Percentiles rank a stretch among this genome's conserved stretches.
Conservation (phyloP, 345 rosid genomes). For the Lepidium aucheri region DNA sequence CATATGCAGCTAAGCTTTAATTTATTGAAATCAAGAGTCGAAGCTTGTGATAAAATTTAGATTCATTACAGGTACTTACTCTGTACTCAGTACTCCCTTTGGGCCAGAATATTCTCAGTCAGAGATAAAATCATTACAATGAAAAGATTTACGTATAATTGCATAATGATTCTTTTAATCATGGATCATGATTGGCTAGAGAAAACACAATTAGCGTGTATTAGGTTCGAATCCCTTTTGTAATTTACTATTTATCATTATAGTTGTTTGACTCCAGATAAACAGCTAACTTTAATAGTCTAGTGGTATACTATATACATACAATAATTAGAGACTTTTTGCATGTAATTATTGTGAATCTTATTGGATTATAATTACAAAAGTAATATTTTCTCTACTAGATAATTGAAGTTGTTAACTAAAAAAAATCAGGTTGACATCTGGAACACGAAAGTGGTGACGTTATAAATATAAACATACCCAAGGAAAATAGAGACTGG, state of each 20-base stretch:
- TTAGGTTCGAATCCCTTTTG: not conserved
- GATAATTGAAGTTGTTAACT: not conserved
- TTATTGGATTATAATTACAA: not conserved
- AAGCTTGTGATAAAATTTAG: constrained; percentile 3
- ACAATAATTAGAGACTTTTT: not conserved
- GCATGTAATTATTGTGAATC: not conserved
- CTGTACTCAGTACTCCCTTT: not conserved
- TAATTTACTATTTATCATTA: not conserved
- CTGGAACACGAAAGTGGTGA: constrained; percentile 7
- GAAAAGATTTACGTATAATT: not conserved
- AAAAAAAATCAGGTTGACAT: not conserved
- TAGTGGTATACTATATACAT: not conserved
- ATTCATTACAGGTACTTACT: not conserved
- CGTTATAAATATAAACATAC: not conserved
- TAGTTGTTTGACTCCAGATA: not conserved
- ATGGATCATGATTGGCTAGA: not conserved
- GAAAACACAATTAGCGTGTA: not conserved
- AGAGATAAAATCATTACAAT: not conserved
- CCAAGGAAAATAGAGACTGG: not conserved
- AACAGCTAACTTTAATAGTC: not conserved
- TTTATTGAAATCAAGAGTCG: constrained; percentile 35
- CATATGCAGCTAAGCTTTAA: constrained; percentile 79
- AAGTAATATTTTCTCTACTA: not conserved
- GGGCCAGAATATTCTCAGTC: not conserved
- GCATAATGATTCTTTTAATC: not conserved